A percentile compares a stretch with the other conserved stretches of the same genome.
Conservation (phyloP, 1,139 yeast genomes). For the Saccharomyces hybrid region DNA sequence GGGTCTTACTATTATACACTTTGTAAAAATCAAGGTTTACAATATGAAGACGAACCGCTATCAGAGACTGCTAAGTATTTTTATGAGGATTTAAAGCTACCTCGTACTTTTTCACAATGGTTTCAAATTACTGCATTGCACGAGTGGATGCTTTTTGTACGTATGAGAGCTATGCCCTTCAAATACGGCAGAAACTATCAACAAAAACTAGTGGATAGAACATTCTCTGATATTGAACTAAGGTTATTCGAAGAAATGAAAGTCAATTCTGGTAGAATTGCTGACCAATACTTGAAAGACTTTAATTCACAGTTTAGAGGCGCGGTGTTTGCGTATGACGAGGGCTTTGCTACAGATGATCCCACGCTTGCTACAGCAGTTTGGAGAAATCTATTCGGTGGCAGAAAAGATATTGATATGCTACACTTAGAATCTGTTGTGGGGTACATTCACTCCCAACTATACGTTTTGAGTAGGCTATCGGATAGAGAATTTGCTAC, state of each 20-base stretch:
- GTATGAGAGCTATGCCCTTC: conserved; percentile 95
- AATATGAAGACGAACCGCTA: conserved; percentile 60
- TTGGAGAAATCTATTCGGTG: conserved; percentile 88
- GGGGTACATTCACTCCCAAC: conserved; percentile 79
- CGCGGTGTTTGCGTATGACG: conserved; percentile 83
- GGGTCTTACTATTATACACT: conserved; percentile 81
- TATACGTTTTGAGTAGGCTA: conserved; percentile 76
- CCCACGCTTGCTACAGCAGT: conserved; percentile 79
- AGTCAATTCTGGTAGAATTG: conserved; percentile 73
- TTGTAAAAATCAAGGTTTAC: conserved; percentile 78
- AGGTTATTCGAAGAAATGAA: conserved; percentile 80
- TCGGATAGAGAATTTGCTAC: conserved; percentile 88
- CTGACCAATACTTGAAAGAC: conserved; percentile 81
- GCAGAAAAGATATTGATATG: conserved; percentile 72
- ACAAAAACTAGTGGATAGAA: conserved; percentile 82
- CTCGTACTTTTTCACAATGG: conserved; percentile 88
- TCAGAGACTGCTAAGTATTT: conserved; percentile 60
- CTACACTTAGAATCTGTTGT: conserved; percentile 81
- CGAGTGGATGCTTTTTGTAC: conserved; percentile 85
- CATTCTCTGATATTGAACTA: conserved; percentile 82
- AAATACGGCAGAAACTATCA: conserved; percentile 84
- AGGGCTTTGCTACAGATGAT: conserved; percentile 78
- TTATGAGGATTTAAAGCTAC: conserved; percentile 74
- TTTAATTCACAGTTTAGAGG: conserved; percentile 89
- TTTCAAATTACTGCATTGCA: conserved; percentile 86